These are phyloP conservation scores for Cupressus sempervirens DNA, from an alignment of 75 land plant genomes.

Conservation along the genomic window DNA sequence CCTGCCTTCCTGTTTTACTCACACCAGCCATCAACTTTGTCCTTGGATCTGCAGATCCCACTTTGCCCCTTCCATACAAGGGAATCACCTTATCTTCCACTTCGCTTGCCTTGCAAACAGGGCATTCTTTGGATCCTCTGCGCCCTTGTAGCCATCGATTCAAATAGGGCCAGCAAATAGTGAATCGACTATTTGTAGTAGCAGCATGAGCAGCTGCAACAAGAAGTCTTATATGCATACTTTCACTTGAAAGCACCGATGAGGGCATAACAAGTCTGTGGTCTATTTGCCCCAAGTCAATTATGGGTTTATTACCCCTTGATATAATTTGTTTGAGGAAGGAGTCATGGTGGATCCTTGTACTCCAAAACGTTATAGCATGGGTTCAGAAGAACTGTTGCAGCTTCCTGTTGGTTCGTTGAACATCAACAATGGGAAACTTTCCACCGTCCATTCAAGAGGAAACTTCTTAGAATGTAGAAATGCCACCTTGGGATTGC, in stretches of 20 bases:
- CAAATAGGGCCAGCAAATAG: slow-evolving; percentile 95
- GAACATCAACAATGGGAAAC: slow-evolving; percentile 14
- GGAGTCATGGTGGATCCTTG: slow-evolving; percentile 69
- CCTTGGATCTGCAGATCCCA: slow-evolving; percentile 13
- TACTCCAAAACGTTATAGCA: slow-evolving; percentile 73
- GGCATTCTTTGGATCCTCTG: slow-evolving; percentile 56
- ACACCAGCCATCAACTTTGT: neutral
- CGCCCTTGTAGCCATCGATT: slow-evolving; percentile 63
- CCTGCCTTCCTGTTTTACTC: no score
- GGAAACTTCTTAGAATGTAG: slow-evolving; percentile 93
- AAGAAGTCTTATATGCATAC: slow-evolving; percentile 69
- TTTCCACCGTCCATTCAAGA: slow-evolving; percentile 29
- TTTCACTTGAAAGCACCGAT: slow-evolving; percentile 57
- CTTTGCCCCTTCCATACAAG: slow-evolving; percentile 71
- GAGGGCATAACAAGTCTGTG: slow-evolving; percentile 52
- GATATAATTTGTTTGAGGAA: no score
- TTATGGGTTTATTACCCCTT: no score
- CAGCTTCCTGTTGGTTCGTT: slow-evolving; percentile 28
- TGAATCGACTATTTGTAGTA: slow-evolving; percentile 56
- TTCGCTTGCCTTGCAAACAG: slow-evolving; percentile 78
- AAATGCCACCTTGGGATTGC: slow-evolving; percentile 59
- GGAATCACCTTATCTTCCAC: slow-evolving; percentile 64
- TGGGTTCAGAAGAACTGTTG: slow-evolving; percentile 18
- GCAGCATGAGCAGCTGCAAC: slow-evolving; percentile 86
- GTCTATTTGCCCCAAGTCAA: no score